Conservation (phyloP, 345 rosid genomes). For the Odontarrhena argentea region DNA sequence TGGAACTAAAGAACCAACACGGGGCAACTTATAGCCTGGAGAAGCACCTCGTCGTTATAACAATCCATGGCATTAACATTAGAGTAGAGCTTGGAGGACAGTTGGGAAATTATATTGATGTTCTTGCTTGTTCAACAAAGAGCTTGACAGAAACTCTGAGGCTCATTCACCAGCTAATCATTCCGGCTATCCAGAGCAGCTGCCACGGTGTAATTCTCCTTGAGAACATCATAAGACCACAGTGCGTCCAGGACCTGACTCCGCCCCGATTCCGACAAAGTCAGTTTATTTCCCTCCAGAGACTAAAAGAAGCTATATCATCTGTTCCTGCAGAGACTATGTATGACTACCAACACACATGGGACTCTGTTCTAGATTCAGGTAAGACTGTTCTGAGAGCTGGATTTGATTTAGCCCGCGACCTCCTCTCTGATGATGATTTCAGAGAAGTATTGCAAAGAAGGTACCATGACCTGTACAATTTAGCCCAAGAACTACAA, state of each 20-base stretch:
- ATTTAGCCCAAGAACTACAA: constrained; percentile 84
- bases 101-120: constrained; percentile 77
- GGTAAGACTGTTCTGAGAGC: constrained; percentile 60
- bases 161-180: constrained; percentile 70
- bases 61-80: constrained; percentile 72
- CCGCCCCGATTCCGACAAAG: constrained; percentile 79
- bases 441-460: constrained; percentile 86
- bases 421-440: constrained; percentile 93
- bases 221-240: constrained; percentile 79
- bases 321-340: constrained; percentile 87
- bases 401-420: constrained; percentile 87
- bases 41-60: constrained; percentile 73
- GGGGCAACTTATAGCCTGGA: constrained; percentile 88
- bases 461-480: constrained; percentile 78
- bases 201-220: constrained; percentile 79
- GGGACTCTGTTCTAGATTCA: constrained; percentile 71
- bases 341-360: constrained; percentile 96
- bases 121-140: constrained; percentile 87
- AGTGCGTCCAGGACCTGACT: constrained; percentile 68
- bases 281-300: constrained; percentile 66
- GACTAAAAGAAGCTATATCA: constrained; percentile 76
- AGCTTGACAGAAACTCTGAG: constrained; percentile 84
- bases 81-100: constrained; percentile 96
- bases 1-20: constrained; percentile 75
- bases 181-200: constrained; percentile 83